A percentile compares a stretch with the other conserved stretches of the same genome.
phyloP scores from a whole-genome alignment of 2,329 filamentous ascomycete genomes.

The Colletotrichum gigasporum region DNA sequence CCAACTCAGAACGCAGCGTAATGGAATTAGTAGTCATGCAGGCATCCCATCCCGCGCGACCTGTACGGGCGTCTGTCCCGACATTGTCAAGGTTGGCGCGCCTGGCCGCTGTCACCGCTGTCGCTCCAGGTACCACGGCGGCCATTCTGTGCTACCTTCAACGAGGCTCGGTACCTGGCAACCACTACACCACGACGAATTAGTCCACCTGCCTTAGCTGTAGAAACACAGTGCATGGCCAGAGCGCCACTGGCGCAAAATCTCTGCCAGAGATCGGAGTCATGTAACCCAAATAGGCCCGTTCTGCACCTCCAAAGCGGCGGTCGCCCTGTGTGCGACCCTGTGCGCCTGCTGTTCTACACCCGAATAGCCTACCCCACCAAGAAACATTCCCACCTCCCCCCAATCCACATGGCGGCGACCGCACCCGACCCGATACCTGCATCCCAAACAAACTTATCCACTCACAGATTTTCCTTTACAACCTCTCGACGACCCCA shows the following conservation, averaged over 20 bases:
- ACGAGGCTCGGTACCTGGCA: constrained; percentile 21
- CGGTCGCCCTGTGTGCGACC: constrained; percentile 6
- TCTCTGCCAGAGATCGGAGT: constrained; percentile 22
- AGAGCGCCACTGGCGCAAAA: constrained; percentile 19
- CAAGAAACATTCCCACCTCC: constrained; percentile 20
- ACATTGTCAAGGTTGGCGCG: constrained; percentile 8
- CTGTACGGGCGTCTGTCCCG: neutral
- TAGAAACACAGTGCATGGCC: constrained; percentile 19
- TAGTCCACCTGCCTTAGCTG: no score
- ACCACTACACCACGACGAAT: no score
- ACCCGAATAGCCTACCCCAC: no score
- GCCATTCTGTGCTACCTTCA: neutral
- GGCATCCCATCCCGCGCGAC: constrained; percentile 2
- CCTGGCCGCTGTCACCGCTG: constrained; percentile 4
- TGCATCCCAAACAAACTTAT: constrained; percentile 32
- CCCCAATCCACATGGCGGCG: constrained; percentile 22
- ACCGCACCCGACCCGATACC: constrained; percentile 29
- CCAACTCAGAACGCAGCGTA: neutral
- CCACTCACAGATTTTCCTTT: constrained; percentile 33
- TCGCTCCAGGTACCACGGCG: constrained; percentile 1
- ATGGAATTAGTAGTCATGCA: constrained; percentile 12
- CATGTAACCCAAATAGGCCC: constrained; percentile 21
- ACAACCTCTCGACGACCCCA: constrained; percentile 33
- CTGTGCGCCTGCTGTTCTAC: neutral
- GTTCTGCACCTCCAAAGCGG: constrained; percentile 2